Conservation (phyloP, 129 eudicot species). For the Tanacetum coccineum region DNA sequence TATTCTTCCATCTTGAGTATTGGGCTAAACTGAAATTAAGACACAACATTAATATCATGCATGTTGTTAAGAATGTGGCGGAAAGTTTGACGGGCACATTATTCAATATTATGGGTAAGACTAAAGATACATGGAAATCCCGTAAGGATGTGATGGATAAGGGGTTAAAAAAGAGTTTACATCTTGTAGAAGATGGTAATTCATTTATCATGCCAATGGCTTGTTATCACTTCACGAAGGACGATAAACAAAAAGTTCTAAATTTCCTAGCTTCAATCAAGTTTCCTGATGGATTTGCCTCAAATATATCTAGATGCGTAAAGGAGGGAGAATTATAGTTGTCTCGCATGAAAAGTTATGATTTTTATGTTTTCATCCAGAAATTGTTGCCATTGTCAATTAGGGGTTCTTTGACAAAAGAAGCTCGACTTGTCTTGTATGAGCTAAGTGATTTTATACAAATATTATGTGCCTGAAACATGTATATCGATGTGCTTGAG, state of each 20-base stretch:
- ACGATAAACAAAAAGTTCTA: background rate
- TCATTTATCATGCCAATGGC: slow-evolving; percentile 2
- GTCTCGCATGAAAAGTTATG: background rate
- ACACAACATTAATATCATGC: slow-evolving; percentile 7
- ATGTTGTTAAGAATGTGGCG: background rate
- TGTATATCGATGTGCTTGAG: too few species aligned
- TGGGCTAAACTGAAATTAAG: background rate
- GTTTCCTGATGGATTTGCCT: slow-evolving; percentile 3
- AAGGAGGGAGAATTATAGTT: background rate
- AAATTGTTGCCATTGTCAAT: background rate
- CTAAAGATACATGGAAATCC: background rate
- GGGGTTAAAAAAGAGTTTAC: slow-evolving; percentile 2
- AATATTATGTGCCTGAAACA: too few species aligned
- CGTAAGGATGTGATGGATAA: background rate
- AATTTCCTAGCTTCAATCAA: background rate
- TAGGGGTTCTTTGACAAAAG: slow-evolving; percentile 8
- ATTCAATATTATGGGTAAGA: background rate
- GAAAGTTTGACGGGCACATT: too few species aligned
- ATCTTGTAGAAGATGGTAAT: background rate
- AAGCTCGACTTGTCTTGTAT: slow-evolving; percentile 2
- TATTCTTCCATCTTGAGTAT: too few species aligned
- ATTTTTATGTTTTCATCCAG: background rate
- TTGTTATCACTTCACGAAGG: background rate
- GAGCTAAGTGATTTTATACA: background rate
- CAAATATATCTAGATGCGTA: background rate